Evolutionary conservation across 805 yeast genomes (phyloP).

Genomic region (Wickerhamiella spandovensis): DNA sequence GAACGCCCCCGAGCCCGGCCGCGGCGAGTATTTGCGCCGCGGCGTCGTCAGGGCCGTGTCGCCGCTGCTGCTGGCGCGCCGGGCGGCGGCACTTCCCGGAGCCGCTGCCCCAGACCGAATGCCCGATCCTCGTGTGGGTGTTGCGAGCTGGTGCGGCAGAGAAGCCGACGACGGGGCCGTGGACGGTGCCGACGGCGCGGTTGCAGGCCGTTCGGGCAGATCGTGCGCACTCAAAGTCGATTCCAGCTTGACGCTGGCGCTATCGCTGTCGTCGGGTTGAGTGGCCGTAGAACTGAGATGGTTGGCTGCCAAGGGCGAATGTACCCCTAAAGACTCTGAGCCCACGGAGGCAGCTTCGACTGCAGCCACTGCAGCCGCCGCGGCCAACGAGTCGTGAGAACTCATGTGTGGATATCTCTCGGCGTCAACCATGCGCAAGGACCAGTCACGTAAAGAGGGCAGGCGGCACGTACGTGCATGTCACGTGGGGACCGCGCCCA

Average conservation of each 20-base stretch:
- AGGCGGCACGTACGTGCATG: neutral
- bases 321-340: neutral
- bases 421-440: conserved; percentile 1
- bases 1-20: neutral
- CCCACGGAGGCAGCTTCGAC: conserved; percentile 1
- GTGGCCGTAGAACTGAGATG: neutral
- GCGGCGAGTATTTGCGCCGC: neutral
- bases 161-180: neutral
- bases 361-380: conserved; percentile 1
- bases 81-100: neutral
- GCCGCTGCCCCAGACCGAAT: neutral
- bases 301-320: neutral
- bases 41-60: neutral
- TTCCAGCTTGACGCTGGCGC: neutral
- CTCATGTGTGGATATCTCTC: neutral
- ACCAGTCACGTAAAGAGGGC: neutral
- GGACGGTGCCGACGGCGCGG: neutral
- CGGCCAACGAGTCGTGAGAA: neutral
- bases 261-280: neutral
- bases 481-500: neutral
- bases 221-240: neutral
- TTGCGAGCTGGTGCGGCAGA: neutral
- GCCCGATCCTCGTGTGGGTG: neutral
- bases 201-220: neutral
- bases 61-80: neutral